Evolutionary conservation across 129 eudicot species (phyloP), one percentile per base, ranked within the genome.

Genomic region (Artemisia argyi): DNA sequence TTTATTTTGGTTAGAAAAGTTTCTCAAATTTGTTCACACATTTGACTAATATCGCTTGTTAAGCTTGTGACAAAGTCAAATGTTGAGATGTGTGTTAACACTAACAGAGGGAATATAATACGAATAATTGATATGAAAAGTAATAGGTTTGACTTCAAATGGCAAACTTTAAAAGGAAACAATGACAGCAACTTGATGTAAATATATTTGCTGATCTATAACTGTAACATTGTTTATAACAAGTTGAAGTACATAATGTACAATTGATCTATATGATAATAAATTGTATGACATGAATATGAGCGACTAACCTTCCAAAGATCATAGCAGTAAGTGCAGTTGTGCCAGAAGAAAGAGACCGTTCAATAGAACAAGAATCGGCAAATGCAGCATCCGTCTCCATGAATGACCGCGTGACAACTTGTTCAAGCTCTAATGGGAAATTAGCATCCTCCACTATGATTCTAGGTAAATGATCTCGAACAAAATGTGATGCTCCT

Each of bases 301-400:
- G 57, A 73, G 54, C 51, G 12, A 62, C 73, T 63, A 79, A 90
- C 97, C 95, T 90, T 47, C 97, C 97, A 32, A 83, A 83, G 65
- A 91, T 87, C 86, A 91, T 87, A 13, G 97, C 97, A 24, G 97
- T 87, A 52, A 91, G 86, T 18, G 95, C 97, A 20, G 97, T 91
- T 7, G 97, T 91, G 32, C 97, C 97, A 75, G 97, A 90, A 71
- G 94, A 87, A 30, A 86, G 82, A 55, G 87, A 63, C n/a, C 89
- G 79, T 80, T 85, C 87, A 14, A 68, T 44, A 13, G 80, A 81
- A 83, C 95, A 91, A 0, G 91, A 83, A 22, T 81, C 76, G 3
- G 95, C 91, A 78, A 91, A 85, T 32, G 87, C 89, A 63, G 73
- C 76, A 88, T 91, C 97, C 0, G 89, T 84, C 82, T 85, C 81